phyloP scores from a whole-genome alignment of 2,329 filamentous ascomycete genomes.

The Cytospora schulzeri region DNA sequence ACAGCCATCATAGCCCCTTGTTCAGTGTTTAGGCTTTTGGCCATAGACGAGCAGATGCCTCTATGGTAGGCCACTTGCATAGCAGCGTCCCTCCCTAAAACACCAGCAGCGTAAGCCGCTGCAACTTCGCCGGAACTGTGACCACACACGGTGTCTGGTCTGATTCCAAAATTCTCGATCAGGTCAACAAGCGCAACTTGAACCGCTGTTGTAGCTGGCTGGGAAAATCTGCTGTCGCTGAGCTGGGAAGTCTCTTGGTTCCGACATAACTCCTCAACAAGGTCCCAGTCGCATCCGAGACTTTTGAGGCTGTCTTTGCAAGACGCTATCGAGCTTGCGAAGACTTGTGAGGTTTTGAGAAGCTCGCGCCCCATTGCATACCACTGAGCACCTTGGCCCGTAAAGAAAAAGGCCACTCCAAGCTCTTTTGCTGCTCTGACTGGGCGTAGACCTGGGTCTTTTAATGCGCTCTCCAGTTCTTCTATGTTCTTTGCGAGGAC shows the following conservation, averaged over 20 bases:
- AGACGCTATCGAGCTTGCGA: neutral
- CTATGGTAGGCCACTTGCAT: conserved; percentile 27
- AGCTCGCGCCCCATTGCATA: neutral
- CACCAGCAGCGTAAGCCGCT: conserved; percentile 19
- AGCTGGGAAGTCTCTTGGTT: conserved; percentile 18
- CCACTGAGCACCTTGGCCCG: too few species aligned
- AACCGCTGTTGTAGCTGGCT: conserved; percentile 40
- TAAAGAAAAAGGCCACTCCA: neutral
- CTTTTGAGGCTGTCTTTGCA: neutral
- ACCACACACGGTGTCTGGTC: conserved; percentile 32
- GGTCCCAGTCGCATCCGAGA: conserved; percentile 7
- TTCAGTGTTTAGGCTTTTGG: conserved; percentile 7
- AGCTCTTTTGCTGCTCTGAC: neutral
- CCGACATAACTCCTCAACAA: conserved; percentile 10
- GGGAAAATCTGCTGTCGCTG: conserved; percentile 11
- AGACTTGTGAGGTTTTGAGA: neutral
- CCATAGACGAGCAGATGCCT: conserved; percentile 10
- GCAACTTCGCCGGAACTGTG: conserved; percentile 33
- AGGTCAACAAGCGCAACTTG: conserved; percentile 43
- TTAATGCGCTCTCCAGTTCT: neutral
- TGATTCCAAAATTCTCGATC: conserved; percentile 31
- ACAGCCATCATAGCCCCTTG: conserved; percentile 30
- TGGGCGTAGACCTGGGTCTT: neutral
- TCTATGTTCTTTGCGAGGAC: conserved; percentile 29
- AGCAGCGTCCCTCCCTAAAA: conserved; percentile 6